phyloP scores from a whole-genome alignment of 768 basidiomycete genomes.

The Calocera viscosa region DNA sequence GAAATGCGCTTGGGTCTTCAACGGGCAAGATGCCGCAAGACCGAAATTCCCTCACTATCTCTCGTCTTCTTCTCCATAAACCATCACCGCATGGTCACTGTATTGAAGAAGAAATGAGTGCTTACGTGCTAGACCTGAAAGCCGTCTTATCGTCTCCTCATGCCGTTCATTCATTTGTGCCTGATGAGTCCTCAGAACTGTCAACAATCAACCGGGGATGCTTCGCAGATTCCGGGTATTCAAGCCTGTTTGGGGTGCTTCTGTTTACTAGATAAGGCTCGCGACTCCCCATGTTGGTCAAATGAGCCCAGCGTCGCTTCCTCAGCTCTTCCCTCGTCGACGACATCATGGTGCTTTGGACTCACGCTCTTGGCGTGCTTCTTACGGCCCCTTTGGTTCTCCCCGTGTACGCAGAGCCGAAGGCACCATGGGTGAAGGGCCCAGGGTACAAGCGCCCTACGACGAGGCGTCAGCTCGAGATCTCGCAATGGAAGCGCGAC shows the following conservation, averaged over 20 bases:
- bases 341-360: not conserved
- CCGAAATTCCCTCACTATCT: too few species aligned
- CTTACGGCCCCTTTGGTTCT: not conserved
- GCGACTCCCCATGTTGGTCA: not conserved
- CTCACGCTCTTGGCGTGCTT: not conserved
- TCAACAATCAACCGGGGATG: not conserved
- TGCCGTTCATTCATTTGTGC: not conserved
- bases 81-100: too few species aligned
- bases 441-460: not conserved
- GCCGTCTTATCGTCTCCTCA: not conserved
- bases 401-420: not conserved
- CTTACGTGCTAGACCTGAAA: too few species aligned
- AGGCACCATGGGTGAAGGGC: slow-evolving; percentile 6
- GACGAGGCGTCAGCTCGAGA: not conserved
- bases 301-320: not conserved
- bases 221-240: not conserved
- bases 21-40: too few species aligned
- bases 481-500: not conserved
- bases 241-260: not conserved
- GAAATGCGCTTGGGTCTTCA: not conserved
- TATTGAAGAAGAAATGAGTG: too few species aligned
- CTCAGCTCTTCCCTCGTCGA: not conserved
- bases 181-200: not conserved
- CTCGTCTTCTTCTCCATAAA: too few species aligned
- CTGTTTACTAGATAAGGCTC: not conserved